These are phyloP conservation scores for Cladophialophora bantiana DNA, from an alignment of 2,329 filamentous ascomycete genomes.

Conservation along the genomic window DNA sequence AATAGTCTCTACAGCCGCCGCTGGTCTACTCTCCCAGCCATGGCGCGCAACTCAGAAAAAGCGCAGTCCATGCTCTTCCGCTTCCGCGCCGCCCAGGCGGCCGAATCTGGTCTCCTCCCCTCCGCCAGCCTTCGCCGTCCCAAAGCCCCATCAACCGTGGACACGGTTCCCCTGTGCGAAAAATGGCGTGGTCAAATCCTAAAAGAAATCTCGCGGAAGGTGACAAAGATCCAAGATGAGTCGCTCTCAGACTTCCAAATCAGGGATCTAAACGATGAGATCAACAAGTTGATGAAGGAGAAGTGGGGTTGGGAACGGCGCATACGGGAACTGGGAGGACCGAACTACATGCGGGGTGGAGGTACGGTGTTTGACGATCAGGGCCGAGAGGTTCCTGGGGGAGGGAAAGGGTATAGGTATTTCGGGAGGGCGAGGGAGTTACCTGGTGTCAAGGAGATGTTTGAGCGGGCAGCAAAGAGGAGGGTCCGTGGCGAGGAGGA, in stretches of 20 bases:
- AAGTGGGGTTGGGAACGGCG: conserved; percentile 99
- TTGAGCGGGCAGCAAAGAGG: conserved; percentile 74
- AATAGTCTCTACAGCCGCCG: background rate
- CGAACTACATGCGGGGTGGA: conserved; percentile 88
- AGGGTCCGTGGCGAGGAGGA: conserved; percentile 73
- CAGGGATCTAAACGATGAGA: conserved; percentile 97
- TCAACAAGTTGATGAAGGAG: conserved; percentile 98
- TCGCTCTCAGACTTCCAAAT: conserved; percentile 96
- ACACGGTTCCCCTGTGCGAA: conserved; percentile 84
- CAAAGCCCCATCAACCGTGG: conserved; percentile 86
- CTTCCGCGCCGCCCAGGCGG: conserved; percentile 96
- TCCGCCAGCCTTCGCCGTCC: conserved; percentile 87
- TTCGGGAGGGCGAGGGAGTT: conserved; percentile 90
- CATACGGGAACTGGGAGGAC: conserved; percentile 92
- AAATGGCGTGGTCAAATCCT: conserved; percentile 98
- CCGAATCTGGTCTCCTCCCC: conserved; percentile 95
- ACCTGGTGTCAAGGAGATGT: conserved; percentile 94
- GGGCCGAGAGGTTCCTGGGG: conserved; percentile 71
- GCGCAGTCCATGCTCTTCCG: conserved; percentile 99
- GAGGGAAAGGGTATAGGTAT: conserved; percentile 91
- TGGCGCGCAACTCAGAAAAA: conserved; percentile 96
- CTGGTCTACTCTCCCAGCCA: conserved; percentile 18
- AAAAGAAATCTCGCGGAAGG: conserved; percentile 95
- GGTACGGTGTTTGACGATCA: conserved; percentile 76
- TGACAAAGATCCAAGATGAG: conserved; percentile 91